Evolutionary conservation across 2,329 filamentous ascomycete genomes (phyloP), one percentile per base, ranked within the genome.

Genomic region (Lachnellula suecica): DNA sequence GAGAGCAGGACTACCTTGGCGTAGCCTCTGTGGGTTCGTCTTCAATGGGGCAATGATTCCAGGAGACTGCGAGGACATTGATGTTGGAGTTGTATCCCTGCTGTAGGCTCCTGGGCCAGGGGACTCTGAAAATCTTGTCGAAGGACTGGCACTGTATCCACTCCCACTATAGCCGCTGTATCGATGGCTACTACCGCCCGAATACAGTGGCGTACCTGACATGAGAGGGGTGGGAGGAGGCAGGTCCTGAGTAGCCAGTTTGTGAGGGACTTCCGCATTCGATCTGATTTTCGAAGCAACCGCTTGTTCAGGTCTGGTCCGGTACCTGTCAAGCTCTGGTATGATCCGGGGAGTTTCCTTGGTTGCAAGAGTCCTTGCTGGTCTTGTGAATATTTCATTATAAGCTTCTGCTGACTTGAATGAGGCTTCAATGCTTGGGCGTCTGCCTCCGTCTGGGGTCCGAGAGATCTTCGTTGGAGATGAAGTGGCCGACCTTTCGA

Each of bases 61-160:
- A 3, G 88, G 86, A 15, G 87, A 91, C 61, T 87, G 85, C 1
- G 88, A 91, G 7, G 85, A 87, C 57, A 88, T 84, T 9, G 88
- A 91, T 4, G 87, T 91, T 6, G 88, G 88, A 3, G 88, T 91
- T 1, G 88, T 91, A 53, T 88, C 87, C 57, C 88, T 79, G 65
- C 88, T 91, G 69, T 90, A 91, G 4, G 83, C 73, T 2, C 85
- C 82, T 10, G 86, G 83, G 1, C 82, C 81, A 1, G 83, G 83
- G 1, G 88, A 91, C 51, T 84, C 88, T 2, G 87, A 89, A 63
- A 88, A 91, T 55, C 85, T 77, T 2, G 88, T 91, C 4, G 88
- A 91, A 34, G 88, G 87, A 53, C 87, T 91, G 22, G 77, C 82
- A 55, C 87, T 90, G 48, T 84, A 77, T 2, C 77, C 79, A 68